Percentiles rank a stretch among this genome's conserved stretches.
Conservation (phyloP, 2,329 filamentous ascomycete genomes). For the Achaetomium macrosporum region DNA sequence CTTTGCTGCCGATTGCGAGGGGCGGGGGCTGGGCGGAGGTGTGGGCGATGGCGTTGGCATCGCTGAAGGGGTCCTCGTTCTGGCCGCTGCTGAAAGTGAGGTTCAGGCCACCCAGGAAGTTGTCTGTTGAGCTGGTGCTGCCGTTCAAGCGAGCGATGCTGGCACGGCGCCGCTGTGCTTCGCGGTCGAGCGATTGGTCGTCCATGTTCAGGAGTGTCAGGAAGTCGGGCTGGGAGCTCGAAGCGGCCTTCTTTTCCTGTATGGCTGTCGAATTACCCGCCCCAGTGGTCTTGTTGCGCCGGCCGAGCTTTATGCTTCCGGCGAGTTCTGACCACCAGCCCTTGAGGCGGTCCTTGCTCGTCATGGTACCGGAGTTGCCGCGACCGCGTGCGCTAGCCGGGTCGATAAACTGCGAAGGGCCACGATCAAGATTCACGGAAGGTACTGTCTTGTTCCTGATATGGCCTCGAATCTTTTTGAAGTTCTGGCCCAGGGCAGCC, state of each 20-base stretch:
- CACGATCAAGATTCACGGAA: constrained; percentile 46
- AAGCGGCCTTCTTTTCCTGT: constrained; percentile 13
- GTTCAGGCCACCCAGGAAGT: constrained; percentile 37
- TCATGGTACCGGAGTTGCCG: constrained; percentile 26
- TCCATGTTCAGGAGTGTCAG: constrained; percentile 40
- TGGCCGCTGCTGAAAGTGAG: constrained; percentile 31
- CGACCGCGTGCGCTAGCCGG: constrained; percentile 33
- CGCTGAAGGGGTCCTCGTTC: constrained; percentile 44
- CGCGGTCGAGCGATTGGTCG: constrained; percentile 35
- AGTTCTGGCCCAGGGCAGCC: constrained; percentile 34
- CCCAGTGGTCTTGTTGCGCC: constrained; percentile 25
- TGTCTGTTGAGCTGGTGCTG: constrained; percentile 33
- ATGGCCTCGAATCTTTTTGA: constrained; percentile 32
- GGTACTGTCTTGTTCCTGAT: constrained; percentile 31
- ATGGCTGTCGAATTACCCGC: neutral
- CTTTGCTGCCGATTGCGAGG: constrained; percentile 28
- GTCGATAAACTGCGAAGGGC: constrained; percentile 48
- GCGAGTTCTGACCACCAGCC: constrained; percentile 43
- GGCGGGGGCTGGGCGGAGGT: constrained; percentile 36
- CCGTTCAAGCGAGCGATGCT: constrained; percentile 27
- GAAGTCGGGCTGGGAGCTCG: constrained; percentile 37
- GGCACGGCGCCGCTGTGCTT: constrained; percentile 32
- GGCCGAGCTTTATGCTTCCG: constrained; percentile 35
- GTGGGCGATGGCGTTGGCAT: constrained; percentile 38
- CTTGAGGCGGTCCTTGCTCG: constrained; percentile 35